Conservation (phyloP, 805 yeast species). For the Pichia sporocuriosa region DNA sequence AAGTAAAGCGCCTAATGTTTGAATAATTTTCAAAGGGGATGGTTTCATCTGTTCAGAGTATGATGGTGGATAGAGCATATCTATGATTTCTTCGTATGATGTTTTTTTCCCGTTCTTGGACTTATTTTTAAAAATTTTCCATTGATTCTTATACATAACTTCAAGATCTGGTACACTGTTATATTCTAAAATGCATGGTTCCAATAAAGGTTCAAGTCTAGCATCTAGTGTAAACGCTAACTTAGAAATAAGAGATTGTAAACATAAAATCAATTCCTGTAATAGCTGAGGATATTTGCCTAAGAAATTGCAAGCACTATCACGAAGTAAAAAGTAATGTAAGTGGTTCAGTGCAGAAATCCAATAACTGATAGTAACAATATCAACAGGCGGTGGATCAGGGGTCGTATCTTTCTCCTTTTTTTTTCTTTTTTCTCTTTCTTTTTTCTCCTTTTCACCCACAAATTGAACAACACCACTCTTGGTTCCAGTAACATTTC, state of each 20-base stretch:
- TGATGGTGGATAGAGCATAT: constrained; percentile 80
- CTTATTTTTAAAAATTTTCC: constrained; percentile 46
- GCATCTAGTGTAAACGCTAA: constrained; percentile 59
- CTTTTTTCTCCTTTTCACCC: constrained; percentile 20
- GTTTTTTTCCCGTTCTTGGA: constrained; percentile 35
- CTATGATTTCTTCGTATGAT: constrained; percentile 61
- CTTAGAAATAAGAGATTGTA: constrained; percentile 60
- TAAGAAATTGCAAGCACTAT: constrained; percentile 46
- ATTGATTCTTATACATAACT: constrained; percentile 65
- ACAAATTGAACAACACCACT: constrained; percentile 43
- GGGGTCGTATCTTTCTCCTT: constrained; percentile 12
- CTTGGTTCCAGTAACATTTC: constrained; percentile 53
- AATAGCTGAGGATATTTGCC: constrained; percentile 47
- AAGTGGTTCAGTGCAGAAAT: constrained; percentile 70
- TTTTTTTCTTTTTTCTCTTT: constrained; percentile 12
- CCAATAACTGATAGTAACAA: constrained; percentile 79
- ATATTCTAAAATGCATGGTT: constrained; percentile 65
- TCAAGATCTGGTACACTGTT: constrained; percentile 79
- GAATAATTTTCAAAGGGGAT: constrained; percentile 79
- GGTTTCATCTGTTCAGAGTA: constrained; percentile 75
- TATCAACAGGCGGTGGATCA: constrained; percentile 38
- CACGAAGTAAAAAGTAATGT: constrained; percentile 69
- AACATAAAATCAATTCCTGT: constrained; percentile 49
- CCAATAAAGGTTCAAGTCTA: constrained; percentile 49
- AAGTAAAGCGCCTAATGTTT: constrained; percentile 80